Base-by-base conservation (phyloP, 129 eudicot species). In the Centaurea solstitialis region DNA sequence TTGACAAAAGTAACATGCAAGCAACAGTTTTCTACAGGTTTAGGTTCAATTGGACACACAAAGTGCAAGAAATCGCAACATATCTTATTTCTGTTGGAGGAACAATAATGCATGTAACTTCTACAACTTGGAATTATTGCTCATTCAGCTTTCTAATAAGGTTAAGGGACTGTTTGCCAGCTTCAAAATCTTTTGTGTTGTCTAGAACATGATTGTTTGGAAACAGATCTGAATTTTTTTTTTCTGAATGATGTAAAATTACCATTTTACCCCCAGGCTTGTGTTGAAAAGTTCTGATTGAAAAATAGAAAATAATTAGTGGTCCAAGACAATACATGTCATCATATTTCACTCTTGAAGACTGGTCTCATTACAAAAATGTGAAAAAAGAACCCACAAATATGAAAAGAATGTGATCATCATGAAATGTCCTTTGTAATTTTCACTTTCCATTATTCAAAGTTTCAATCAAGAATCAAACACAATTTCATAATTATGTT, bases 401-500 rank as follows among this genome's bases (percentile, higher is more conserved):
- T 41, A 24, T 75, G 28, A 28, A 30, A 17, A 30, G 68, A 17
- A 47, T 74, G 41, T 35, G 41, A 43, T 47, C 15, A 73, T 74
- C 39, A 74, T 13, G 30, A 45, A 15, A n/a, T 50, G 62, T 50
- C 20, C 62, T 50, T 15, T 50, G 62, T 15, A 50, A 6, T 13
- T 15, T 17, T 45, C 40, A 47, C n/a, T 45, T 26, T 26, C 76
- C 18, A 50, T 17, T 12, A 22, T 70, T 70, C 70, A 70, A 79
- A 77, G 65, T 77, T 77, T 10, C 57, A 62, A 69, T 47, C 59
- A 79, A 70, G 15, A 18, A 35, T 68, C 41, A 47, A 53, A 18
- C 1, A 26, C 15, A 33, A 7, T 11, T 15, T 68, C 39, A n/a
- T 62, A 22, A 35, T 28, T 28, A 38, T 20, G 80, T 76, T 65